Base-by-base conservation (phyloP, 805 yeast genomes). In the Teunomyces panamensis region DNA sequence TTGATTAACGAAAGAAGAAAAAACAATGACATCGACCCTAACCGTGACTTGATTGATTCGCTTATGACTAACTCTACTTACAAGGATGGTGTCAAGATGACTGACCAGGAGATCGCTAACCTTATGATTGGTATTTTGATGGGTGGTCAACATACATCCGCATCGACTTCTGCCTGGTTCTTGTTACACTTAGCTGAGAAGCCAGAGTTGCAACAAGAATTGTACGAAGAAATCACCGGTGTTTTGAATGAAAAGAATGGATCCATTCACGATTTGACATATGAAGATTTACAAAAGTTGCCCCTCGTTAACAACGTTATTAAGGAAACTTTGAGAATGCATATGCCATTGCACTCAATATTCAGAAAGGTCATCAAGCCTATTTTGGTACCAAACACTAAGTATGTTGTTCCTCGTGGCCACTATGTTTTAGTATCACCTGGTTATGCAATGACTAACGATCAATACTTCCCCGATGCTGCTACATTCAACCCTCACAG, bases 131-230 rank as follows among this genome's bases (percentile, higher is more conserved):
- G 98, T 68, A 86, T 94, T 47, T 77, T 94, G 52, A 94, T 94
- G 99, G 99, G 99, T 60, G 99, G 99, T 53, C 99, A 94, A 75
- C 99, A 94, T 69, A 94, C 99, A 26, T 87, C 96, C 53, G 94
- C 98, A 39, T 80, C 98, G 20, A 94, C 99, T 17, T 87, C 96
- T 35, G 87, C 97, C 13, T 94, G 99, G 99, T 83, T 84, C 62
- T 74, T 94, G 63, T 78, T 94, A 55, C 98, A 94, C 64, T 77
- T 94, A 52, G 97, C 90, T 55, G 96, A 86, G 59, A 77, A 81
- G 60, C 96, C 95, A 41, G 86, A 87, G 35, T 72, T 92, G 51
- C 97, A 89, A 73, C 87, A 91, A 49, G 87, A 84, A 62, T 68
- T 94, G 44, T 86, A 78, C 64, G 69, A 80, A 51, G 98, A 94